Conservation (phyloP, 345 rosid species). For the Kernera saxatilis region DNA sequence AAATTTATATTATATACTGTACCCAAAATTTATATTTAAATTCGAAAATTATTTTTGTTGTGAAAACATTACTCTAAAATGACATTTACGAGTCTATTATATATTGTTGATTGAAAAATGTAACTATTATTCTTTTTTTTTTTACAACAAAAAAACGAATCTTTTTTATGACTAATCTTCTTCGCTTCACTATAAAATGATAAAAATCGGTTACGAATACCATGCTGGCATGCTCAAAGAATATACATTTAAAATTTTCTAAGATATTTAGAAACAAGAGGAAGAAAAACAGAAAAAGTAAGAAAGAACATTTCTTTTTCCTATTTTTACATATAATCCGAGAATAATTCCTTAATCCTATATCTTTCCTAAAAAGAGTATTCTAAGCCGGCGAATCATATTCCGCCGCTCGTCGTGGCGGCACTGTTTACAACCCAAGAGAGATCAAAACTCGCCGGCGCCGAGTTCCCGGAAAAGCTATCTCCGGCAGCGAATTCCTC, state of each 20-base stretch:
- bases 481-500: constrained; percentile 52
- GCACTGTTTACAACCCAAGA: constrained; percentile 46
- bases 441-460: constrained; percentile 46
- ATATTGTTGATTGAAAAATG: too few species aligned
- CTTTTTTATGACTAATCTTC: background rate
- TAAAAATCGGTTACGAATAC: background rate
- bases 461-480: constrained; percentile 47
- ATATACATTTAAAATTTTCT: constrained; percentile 17
- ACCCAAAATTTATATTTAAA: too few species aligned
- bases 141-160: too few species aligned
- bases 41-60: too few species aligned
- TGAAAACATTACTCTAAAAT: too few species aligned
- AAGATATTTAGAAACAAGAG: constrained; percentile 5
- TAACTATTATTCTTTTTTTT: too few species aligned
- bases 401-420: constrained; percentile 40
- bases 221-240: background rate
- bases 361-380: constrained; percentile 26
- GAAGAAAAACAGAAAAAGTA: background rate
- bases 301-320: constrained; percentile 2
- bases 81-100: too few species aligned
- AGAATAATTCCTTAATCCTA: constrained; percentile 21
- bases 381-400: constrained; percentile 32
- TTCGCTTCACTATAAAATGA: background rate
- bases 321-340: constrained; percentile 23
- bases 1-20: too few species aligned